Evolutionary conservation across 768 basidiomycete species (phyloP).

Genomic region (Crepidotus variabilis): DNA sequence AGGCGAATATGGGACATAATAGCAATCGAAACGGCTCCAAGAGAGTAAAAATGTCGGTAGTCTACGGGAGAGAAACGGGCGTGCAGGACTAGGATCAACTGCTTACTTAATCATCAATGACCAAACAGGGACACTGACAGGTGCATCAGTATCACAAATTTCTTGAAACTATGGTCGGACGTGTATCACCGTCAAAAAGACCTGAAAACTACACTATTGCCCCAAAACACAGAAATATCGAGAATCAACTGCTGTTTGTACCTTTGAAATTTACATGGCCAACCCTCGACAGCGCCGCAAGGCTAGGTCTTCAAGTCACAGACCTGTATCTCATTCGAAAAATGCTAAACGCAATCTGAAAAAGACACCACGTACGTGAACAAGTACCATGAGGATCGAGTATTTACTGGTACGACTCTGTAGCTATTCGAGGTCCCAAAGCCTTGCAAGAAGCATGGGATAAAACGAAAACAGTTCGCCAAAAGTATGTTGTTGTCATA

Average conservation of each 20-base stretch:
- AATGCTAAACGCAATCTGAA: constrained; percentile 73
- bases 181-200: neutral
- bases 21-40: neutral
- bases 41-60: constrained; percentile 24
- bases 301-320: constrained; percentile 71
- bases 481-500: constrained; percentile 64
- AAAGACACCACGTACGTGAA: constrained; percentile 67
- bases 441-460: constrained; percentile 86
- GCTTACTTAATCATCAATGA: neutral
- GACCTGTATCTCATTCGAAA: constrained; percentile 66
- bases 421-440: constrained; percentile 82
- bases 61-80: constrained; percentile 31
- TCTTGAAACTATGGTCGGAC: neutral
- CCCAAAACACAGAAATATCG: neutral
- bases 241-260: neutral
- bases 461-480: constrained; percentile 77
- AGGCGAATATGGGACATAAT: neutral
- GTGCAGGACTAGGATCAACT: constrained; percentile 6
- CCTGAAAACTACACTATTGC: neutral
- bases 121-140: too few species aligned
- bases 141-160: neutral
- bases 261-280: constrained; percentile 52
- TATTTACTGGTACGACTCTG: constrained; percentile 9
- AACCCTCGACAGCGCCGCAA: constrained; percentile 94
- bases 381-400: neutral